Evolutionary conservation across 1,284 basidiomycete genomes (phyloP), one percentile per base, ranked within the genome.

Genomic region (Fomitopsis pinicola): DNA sequence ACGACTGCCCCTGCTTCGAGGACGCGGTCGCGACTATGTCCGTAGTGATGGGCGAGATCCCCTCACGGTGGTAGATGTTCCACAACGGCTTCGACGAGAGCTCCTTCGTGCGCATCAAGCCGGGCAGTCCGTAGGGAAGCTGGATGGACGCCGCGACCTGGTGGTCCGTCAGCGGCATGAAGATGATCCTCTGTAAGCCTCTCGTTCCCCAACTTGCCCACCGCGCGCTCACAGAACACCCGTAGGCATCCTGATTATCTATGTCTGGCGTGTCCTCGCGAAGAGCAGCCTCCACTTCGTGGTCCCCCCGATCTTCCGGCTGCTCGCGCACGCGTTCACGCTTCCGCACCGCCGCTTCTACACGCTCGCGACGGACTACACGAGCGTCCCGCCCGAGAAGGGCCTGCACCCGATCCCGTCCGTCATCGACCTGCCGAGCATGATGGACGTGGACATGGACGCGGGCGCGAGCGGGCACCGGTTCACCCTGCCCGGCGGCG

Each of bases 1-100:
- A 98, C 63, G 94, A 97, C 71, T 98, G 97, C 70, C 97, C 97
- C 0, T 98, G 97, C 76, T 99, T 98, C 74, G 97, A 98, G 74
- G 97, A 99, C 70, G 94, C 95, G 5, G 97, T 98, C 59, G 95
- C 97, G 0, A 92, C 97, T 67, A 77, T 94, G 26, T 89, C 92
- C 12, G 95, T 96, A 48, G 82, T 93, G 15, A 80, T 92, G 58
- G 97, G 97, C 19, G 78, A 83, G n/a, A 78, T 86, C 26, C 71
- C 95, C 1, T 87, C 86, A 0, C 79, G 84, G 58, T 95, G 92
- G 88, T 80, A 79, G 59, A 71, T 75, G 59, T 67, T 66, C 5
- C 71, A 72, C 22, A 73, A 77, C 52, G 79, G 77, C 1, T 73
- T 77, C 42, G 76, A 77, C 57, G 60, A 68, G 42, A 64, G 58